Evolutionary conservation across 257 asterid species (phyloP).

Genomic region (Solanum stenotomum): DNA sequence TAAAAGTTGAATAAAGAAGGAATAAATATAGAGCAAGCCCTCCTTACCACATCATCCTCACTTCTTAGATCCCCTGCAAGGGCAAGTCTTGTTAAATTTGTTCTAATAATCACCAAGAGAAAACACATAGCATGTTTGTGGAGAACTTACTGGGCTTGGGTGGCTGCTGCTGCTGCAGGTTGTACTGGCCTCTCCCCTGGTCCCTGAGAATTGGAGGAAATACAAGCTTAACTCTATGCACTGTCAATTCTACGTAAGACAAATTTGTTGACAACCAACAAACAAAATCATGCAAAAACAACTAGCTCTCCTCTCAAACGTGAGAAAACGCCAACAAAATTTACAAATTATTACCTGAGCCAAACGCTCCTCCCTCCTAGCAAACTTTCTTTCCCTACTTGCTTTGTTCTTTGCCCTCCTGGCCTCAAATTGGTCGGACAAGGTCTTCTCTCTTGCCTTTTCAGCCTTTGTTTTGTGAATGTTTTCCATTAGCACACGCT

Average conservation of each 20-base stretch:
- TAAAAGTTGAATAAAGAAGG: background rate
- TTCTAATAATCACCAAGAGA: background rate
- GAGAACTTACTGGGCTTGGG: background rate
- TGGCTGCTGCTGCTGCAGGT: background rate
- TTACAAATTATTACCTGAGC: background rate
- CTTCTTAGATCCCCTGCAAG: slow-evolving; percentile 1
- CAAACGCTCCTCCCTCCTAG: slow-evolving; percentile 1
- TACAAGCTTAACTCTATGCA: background rate
- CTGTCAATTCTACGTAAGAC: background rate
- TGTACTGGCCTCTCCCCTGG: background rate
- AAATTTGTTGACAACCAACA: background rate
- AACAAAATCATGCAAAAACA: background rate
- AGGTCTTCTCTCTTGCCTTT: background rate
- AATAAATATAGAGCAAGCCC: background rate
- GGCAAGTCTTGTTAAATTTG: background rate
- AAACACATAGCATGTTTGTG: background rate
- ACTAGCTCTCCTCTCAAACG: background rate
- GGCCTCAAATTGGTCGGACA: background rate
- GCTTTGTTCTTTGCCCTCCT: slow-evolving; percentile 1
- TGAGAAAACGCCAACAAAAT: background rate
- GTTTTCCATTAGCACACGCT: background rate
- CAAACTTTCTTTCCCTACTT: background rate
- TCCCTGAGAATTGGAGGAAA: background rate
- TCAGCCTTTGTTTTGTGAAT: background rate
- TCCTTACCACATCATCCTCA: background rate